A percentile compares a stretch with the other conserved stretches of the same genome.
Evolutionary conservation across 352 stramenopile species (phyloP).

Genomic region (Phytopythium aichiense): DNA sequence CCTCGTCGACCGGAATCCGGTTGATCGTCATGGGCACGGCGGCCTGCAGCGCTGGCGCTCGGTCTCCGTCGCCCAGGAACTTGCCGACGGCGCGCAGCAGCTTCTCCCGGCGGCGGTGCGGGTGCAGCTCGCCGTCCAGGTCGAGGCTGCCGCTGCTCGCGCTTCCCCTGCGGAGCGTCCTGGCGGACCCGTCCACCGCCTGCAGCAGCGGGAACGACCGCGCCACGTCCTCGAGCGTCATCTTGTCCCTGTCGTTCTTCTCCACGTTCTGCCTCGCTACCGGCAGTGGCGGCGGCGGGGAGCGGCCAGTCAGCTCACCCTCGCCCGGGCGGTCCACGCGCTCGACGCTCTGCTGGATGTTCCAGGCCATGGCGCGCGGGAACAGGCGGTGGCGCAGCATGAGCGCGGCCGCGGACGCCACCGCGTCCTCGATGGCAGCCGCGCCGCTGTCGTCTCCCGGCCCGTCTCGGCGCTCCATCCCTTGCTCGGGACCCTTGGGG

Average conservation of each 20-base stretch:
- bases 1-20: conserved; percentile 17
- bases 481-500: too few species aligned
- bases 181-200: conserved; percentile 5
- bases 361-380: conserved; percentile 60
- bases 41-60: neutral
- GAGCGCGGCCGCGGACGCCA: conserved; percentile 15
- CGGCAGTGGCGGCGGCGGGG: neutral
- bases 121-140: neutral
- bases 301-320: neutral
- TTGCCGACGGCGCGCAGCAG: conserved; percentile 57
- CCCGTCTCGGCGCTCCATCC: neutral
- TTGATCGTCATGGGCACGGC: conserved; percentile 9
- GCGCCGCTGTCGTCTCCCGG: neutral
- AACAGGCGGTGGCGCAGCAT: conserved; percentile 58
- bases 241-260: conserved; percentile 7
- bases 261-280: neutral
- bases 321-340: neutral
- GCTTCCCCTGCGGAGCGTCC: neutral
- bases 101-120: conserved; percentile 19
- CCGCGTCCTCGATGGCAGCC: conserved; percentile 16
- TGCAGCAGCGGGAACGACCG: conserved; percentile 39
- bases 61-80: conserved; percentile 24
- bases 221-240: conserved; percentile 20
- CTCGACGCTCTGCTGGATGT: conserved; percentile 26
- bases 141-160: neutral